Percentiles rank a stretch among this genome's conserved stretches.
Conservation (phyloP, 2,329 filamentous ascomycete species). For the Fusarium sulawesiense region DNA sequence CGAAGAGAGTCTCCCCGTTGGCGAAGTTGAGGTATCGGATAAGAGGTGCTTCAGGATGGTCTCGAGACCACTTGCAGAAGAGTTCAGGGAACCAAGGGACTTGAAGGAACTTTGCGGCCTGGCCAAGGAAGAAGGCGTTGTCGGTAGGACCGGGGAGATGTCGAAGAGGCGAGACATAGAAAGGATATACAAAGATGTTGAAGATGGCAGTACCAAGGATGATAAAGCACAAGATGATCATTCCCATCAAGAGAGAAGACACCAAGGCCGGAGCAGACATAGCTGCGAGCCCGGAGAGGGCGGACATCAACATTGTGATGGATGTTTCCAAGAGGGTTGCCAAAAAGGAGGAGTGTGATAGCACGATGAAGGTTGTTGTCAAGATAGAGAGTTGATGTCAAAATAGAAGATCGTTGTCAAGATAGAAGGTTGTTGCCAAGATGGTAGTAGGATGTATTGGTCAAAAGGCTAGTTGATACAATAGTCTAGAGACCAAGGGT, state of each 20-base stretch:
- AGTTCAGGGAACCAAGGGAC: constrained; percentile 46
- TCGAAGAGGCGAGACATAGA: constrained; percentile 57
- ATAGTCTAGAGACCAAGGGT: background rate
- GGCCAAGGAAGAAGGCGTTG: constrained; percentile 55
- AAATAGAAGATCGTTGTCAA: background rate
- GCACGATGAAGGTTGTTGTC: background rate
- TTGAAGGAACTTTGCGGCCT: constrained; percentile 50
- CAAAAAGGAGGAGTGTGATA: background rate
- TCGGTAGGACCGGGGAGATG: constrained; percentile 59
- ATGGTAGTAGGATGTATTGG: background rate
- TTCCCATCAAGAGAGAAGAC: constrained; percentile 1
- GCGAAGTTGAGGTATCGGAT: constrained; percentile 47
- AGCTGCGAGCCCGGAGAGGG: background rate
- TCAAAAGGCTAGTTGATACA: background rate
- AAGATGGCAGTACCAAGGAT: constrained; percentile 5
- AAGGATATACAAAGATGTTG: constrained; percentile 55
- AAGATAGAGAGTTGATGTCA: background rate
- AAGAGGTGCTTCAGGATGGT: constrained; percentile 44
- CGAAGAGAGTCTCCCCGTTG: constrained; percentile 44
- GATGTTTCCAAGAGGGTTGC: background rate
- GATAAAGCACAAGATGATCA: background rate
- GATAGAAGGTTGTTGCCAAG: background rate
- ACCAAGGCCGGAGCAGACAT: background rate
- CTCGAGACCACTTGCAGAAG: constrained; percentile 47
- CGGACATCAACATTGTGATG: background rate